Conservation (phyloP, 116 monocot species). For the Phalaenopsis hybrid region DNA sequence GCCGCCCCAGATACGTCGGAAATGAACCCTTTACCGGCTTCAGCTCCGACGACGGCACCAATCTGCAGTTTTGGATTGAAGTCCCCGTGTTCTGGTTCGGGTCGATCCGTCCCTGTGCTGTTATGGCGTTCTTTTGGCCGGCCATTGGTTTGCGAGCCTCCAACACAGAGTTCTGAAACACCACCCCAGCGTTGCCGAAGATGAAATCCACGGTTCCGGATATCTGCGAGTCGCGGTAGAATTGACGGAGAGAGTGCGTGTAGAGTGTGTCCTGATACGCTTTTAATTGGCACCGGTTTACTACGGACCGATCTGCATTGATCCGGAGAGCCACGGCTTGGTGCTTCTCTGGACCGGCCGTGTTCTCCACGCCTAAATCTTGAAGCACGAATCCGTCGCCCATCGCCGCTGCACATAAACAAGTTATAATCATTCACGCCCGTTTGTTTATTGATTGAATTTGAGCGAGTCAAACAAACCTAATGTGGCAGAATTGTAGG, state of each 20-base stretch:
- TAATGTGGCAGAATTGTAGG: conserved; percentile 58
- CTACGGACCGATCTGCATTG: conserved; percentile 16
- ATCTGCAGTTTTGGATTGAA: conserved; percentile 27
- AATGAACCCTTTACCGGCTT: conserved; percentile 2
- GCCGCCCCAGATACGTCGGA: conserved; percentile 32
- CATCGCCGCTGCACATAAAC: conserved; percentile 16
- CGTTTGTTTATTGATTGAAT: too few species aligned
- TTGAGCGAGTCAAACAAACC: conserved; percentile 9
- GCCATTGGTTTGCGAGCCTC: conserved; percentile 19
- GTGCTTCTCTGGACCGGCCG: conserved; percentile 34
- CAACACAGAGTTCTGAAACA: conserved; percentile 33
- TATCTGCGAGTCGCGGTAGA: conserved; percentile 32
- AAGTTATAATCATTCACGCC: too few species aligned
- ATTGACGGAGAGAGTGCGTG: conserved; percentile 38
- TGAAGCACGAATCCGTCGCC: conserved; percentile 31
- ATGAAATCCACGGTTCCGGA: conserved; percentile 44
- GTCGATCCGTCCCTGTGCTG: conserved; percentile 39
- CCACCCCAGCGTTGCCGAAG: conserved; percentile 38
- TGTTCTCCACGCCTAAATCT: conserved; percentile 43
- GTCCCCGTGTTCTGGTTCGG: conserved; percentile 44
- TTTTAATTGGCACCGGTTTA: conserved; percentile 31
- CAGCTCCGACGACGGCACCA: conserved; percentile 19
- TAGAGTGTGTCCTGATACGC: conserved; percentile 48
- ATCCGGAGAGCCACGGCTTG: conserved; percentile 38
- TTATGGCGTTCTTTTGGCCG: conserved; percentile 25